A percentile compares a stretch with the other conserved stretches of the same genome.
Evolutionary conservation across 2,329 filamentous ascomycete species (phyloP).

Genomic region (Colletotrichum australisinense): DNA sequence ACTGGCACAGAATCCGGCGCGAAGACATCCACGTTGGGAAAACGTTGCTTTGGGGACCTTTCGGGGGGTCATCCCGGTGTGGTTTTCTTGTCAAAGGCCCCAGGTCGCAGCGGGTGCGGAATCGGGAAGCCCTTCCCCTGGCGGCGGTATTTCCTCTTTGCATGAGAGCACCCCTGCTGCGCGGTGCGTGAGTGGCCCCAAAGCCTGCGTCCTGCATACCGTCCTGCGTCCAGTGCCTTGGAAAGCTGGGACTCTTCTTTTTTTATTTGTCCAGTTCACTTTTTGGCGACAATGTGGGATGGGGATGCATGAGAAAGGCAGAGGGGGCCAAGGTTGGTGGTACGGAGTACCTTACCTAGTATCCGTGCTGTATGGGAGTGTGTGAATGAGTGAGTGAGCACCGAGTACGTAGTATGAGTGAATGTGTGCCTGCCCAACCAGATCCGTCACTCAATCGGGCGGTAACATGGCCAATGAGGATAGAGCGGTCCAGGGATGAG

Average conservation of each 20-base stretch:
- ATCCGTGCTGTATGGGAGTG: not conserved
- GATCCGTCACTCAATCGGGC: constrained; percentile 46
- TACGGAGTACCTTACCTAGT: no score
- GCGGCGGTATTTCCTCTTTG: constrained; percentile 17
- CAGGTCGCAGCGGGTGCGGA: constrained; percentile 17
- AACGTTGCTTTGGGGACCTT: constrained; percentile 1
- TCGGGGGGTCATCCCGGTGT: constrained; percentile 1
- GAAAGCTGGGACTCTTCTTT: not conserved
- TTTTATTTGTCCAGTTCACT: not conserved
- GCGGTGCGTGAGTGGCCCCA: constrained; percentile 3
- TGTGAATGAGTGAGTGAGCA: not conserved
- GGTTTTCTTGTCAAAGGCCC: not conserved
- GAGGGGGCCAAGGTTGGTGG: not conserved
- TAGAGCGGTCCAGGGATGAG: not conserved
- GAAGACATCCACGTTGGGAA: constrained; percentile 5
- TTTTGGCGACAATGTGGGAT: not conserved
- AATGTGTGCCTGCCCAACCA: constrained; percentile 35
- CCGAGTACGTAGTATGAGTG: not conserved
- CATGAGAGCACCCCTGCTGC: constrained; percentile 13
- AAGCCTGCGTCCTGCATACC: not conserved
- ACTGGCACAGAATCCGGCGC: not conserved
- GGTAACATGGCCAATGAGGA: constrained; percentile 45
- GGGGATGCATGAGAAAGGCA: constrained; percentile 16
- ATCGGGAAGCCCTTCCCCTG: constrained; percentile 1
- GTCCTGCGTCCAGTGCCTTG: not conserved